These are phyloP conservation scores for Lecanicillium sp. DNA, from an alignment of 2,329 filamentous ascomycete species.

Conservation along the genomic window DNA sequence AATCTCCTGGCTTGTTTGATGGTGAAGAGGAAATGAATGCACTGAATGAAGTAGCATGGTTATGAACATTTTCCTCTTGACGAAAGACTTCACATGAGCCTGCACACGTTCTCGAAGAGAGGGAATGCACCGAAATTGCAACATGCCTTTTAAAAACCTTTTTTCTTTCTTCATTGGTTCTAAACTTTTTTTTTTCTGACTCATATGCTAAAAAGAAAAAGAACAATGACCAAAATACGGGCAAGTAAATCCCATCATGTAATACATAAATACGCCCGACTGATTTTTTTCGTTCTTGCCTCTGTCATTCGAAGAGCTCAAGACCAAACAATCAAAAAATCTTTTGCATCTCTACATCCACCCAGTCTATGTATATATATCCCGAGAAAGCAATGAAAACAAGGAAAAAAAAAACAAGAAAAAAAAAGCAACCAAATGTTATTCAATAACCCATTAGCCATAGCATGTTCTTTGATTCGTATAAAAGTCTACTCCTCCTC, in stretches of 20 bases:
- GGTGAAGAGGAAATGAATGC: too few relatives aligned
- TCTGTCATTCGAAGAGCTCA: not conserved
- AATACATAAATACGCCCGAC: not conserved
- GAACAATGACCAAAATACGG: too few relatives aligned
- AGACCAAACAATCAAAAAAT: not conserved
- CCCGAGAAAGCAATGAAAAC: not conserved
- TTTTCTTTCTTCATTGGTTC: too few relatives aligned
- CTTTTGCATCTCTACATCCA: not conserved
- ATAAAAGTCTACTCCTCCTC: slow-evolving; percentile 42
- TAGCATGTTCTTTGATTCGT: not conserved
- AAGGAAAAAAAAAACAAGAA: slow-evolving; percentile 1
- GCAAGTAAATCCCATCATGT: not conserved
- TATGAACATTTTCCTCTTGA: too few relatives aligned
- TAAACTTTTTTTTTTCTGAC: slow-evolving; percentile 5
- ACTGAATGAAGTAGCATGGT: too few relatives aligned
- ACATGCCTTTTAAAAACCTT: too few relatives aligned
- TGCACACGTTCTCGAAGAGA: too few relatives aligned
- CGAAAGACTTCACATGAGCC: too few relatives aligned
- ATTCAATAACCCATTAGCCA: not conserved
- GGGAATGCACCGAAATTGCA: too few relatives aligned
- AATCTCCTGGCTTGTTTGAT: not conserved
- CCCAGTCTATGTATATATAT: too few relatives aligned
- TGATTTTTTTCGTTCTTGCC: not conserved
- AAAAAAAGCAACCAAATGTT: slow-evolving; percentile 2
- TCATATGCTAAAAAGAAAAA: not conserved